Conservation (phyloP, 2,329 filamentous ascomycete genomes). For the Trichoderma hamatum region DNA sequence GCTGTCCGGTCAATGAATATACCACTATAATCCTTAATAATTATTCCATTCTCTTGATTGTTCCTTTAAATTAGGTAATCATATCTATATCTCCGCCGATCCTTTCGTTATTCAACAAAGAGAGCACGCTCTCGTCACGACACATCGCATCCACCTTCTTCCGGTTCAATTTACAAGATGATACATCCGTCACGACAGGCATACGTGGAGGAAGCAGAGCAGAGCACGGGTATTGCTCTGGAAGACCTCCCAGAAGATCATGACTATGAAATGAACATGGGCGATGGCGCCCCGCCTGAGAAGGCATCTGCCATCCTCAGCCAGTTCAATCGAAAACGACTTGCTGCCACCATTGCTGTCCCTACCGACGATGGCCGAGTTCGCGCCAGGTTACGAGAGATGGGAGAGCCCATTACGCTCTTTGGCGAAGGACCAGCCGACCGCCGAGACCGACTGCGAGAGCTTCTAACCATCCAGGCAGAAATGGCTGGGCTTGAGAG, state of each 20-base stretch:
- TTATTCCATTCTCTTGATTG: no score
- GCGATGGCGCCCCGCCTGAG: conserved; percentile 71
- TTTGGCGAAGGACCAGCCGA: conserved; percentile 91
- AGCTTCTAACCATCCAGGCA: conserved; percentile 73
- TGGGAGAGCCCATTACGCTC: conserved; percentile 91
- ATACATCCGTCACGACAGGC: conserved; percentile 91
- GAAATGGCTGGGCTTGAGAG: conserved; percentile 61
- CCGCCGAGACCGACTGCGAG: conserved; percentile 81
- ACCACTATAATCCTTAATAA: not conserved
- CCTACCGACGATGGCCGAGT: conserved; percentile 93
- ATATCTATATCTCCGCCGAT: not conserved
- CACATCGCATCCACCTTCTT: not conserved
- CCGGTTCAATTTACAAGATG: conserved; percentile 41
- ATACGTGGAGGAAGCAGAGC: conserved; percentile 83
- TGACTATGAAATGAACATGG: conserved; percentile 78
- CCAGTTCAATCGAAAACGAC: conserved; percentile 89
- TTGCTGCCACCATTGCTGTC: conserved; percentile 85
- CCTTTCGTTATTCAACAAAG: not conserved
- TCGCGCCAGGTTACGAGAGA: conserved; percentile 75
- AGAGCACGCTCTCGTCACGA: not conserved
- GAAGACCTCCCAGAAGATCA: conserved; percentile 66
- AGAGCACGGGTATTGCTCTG: conserved; percentile 54
- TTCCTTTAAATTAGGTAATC: not conserved
- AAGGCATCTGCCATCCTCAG: conserved; percentile 82
- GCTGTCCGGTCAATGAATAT: not conserved